These are phyloP conservation scores for Ramalina peruviana DNA, from an alignment of 495 filamentous ascomycete genomes.

Conservation along the genomic window DNA sequence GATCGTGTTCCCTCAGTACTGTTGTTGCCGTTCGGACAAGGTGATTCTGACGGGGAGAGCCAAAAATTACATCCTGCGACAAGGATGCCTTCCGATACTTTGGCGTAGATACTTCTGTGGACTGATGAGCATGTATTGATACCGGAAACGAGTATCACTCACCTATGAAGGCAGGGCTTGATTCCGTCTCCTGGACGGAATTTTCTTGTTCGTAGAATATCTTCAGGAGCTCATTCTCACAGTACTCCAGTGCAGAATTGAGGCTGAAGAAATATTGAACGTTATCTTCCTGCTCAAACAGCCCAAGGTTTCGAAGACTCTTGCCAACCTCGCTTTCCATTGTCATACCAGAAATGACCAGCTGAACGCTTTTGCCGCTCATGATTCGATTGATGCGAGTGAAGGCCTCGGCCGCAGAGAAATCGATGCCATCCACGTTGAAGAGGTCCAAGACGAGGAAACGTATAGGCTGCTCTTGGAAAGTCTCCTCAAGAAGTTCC, in stretches of 20 bases:
- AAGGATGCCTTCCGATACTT: conserved; percentile 3
- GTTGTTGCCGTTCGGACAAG: conserved; percentile 65
- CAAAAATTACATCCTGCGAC: conserved; percentile 38
- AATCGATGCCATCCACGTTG: conserved; percentile 85
- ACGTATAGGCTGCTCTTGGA: conserved; percentile 60
- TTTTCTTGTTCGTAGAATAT: conserved; percentile 51
- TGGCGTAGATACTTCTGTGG: conserved; percentile 14
- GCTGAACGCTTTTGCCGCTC: conserved; percentile 52
- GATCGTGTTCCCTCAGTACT: conserved; percentile 49
- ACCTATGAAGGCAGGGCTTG: conserved; percentile 9
- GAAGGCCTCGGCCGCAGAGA: conserved; percentile 89
- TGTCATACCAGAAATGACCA: conserved; percentile 69
- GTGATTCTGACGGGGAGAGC: conserved; percentile 65
- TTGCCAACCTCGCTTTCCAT: conserved; percentile 59
- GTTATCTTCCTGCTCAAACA: conserved; percentile 50
- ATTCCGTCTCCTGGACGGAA: conserved; percentile 7
- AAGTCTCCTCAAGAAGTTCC: conserved; percentile 66
- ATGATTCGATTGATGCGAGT: conserved; percentile 79
- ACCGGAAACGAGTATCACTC: neutral
- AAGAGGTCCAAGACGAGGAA: conserved; percentile 83
- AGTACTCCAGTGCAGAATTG: conserved; percentile 83
- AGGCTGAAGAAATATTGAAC: conserved; percentile 75
- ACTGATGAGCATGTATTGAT: neutral
- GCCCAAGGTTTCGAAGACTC: conserved; percentile 64
- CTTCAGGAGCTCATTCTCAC: conserved; percentile 88